These are phyloP conservation scores for Aspergillus amoenus DNA, from an alignment of 2,329 filamentous ascomycete genomes.

Conservation along the genomic window DNA sequence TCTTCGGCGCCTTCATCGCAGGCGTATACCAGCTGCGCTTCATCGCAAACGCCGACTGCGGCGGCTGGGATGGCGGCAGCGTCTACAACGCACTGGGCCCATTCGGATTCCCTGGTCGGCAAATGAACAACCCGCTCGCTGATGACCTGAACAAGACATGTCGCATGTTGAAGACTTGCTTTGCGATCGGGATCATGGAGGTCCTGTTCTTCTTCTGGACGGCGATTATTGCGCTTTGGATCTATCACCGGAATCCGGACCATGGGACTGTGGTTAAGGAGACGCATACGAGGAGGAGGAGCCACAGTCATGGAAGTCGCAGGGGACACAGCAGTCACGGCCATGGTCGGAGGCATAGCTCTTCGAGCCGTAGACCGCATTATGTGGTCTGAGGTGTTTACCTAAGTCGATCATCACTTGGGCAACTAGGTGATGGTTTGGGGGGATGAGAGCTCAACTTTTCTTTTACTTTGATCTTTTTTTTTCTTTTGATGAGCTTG, in stretches of 20 bases:
- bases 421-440: neutral
- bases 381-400: slow-evolving; percentile 28
- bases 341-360: slow-evolving; percentile 21
- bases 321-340: slow-evolving; percentile 33
- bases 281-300: slow-evolving; percentile 32
- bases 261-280: slow-evolving; percentile 39
- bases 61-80: slow-evolving; percentile 52
- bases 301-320: slow-evolving; percentile 38
- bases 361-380: slow-evolving; percentile 27
- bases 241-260: slow-evolving; percentile 29
- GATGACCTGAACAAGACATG: slow-evolving; percentile 71
- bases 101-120: slow-evolving; percentile 55
- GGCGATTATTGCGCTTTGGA: slow-evolving; percentile 62
- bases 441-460: neutral
- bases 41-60: slow-evolving; percentile 66
- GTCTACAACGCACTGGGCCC: slow-evolving; percentile 63
- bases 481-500: neutral
- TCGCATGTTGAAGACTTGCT: slow-evolving; percentile 87
- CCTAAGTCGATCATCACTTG: neutral
- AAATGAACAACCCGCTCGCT: slow-evolving; percentile 49
- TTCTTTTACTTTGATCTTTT: neutral
- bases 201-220: slow-evolving; percentile 77
- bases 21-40: slow-evolving; percentile 58
- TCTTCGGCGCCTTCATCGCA: slow-evolving; percentile 64
- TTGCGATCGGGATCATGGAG: slow-evolving; percentile 89